A percentile compares a stretch with the other conserved stretches of the same genome.
phyloP scores from a whole-genome alignment of 306 rosid genomes.

The Acacia acuminata region DNA sequence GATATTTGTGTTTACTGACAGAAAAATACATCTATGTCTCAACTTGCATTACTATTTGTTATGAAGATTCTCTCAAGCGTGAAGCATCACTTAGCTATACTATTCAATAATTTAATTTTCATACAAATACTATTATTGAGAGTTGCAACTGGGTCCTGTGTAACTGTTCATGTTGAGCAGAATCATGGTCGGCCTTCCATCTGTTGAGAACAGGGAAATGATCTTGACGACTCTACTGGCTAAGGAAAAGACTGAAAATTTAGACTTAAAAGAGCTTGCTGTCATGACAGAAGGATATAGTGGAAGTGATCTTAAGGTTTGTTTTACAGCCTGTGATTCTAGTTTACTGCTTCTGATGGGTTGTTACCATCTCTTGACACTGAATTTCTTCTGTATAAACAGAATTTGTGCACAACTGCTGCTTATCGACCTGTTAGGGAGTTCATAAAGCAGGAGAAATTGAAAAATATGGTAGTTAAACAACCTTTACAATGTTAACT shows the following conservation, averaged over 20 bases:
- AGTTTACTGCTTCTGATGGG: background rate
- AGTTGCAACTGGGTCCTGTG: constrained; percentile 22
- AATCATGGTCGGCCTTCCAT: constrained; percentile 87
- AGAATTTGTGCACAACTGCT: constrained; percentile 91
- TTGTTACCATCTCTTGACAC: constrained; percentile 24
- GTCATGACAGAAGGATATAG: constrained; percentile 80
- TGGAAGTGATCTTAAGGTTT: constrained; percentile 96
- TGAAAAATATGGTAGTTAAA: constrained; percentile 67
- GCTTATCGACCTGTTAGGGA: constrained; percentile 94
- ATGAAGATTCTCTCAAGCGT: background rate
- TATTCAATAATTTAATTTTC: constrained; percentile 12
- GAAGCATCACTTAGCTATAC: background rate
- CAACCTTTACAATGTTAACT: background rate
- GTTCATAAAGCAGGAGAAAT: constrained; percentile 78
- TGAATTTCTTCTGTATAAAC: constrained; percentile 40
- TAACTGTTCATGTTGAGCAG: constrained; percentile 40
- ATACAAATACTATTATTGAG: background rate
- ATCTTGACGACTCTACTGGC: constrained; percentile 73
- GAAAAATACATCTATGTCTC: background rate
- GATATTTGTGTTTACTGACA: background rate
- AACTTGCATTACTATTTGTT: background rate
- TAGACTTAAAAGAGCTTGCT: constrained; percentile 81
- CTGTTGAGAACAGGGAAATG: constrained; percentile 67
- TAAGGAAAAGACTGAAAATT: constrained; percentile 62
- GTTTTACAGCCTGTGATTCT: constrained; percentile 16